These are phyloP conservation scores for Halophytophthora batemanensis DNA, from an alignment of 352 stramenopile species.

Conservation along the genomic window DNA sequence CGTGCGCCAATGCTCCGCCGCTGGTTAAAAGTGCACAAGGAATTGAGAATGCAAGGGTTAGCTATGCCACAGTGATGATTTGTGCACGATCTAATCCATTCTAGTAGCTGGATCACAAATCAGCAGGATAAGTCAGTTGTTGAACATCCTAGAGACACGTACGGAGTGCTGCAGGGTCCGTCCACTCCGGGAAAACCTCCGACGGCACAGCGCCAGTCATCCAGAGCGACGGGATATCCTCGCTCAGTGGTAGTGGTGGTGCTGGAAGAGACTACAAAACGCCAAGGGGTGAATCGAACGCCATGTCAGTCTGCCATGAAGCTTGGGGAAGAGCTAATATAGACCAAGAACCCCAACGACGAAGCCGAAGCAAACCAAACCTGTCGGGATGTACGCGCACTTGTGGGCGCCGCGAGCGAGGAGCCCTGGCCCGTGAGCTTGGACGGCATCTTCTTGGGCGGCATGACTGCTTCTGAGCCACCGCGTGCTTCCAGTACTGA, in stretches of 20 bases:
- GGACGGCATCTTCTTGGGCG: conserved; percentile 36
- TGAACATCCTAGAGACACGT: neutral
- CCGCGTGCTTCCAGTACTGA: too few species aligned
- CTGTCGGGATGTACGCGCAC: conserved; percentile 10
- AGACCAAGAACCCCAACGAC: too few species aligned
- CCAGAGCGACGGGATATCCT: conserved; percentile 44
- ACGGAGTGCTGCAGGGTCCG: conserved; percentile 22
- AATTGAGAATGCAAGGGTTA: neutral
- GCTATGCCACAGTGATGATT: neutral
- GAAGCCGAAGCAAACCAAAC: neutral
- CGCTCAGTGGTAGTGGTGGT: conserved; percentile 23
- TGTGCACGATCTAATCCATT: too few species aligned
- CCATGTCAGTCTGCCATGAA: too few species aligned
- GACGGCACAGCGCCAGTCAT: conserved; percentile 24
- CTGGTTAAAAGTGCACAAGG: conserved; percentile 8
- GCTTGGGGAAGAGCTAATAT: too few species aligned
- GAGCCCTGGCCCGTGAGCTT: conserved; percentile 33
- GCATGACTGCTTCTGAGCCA: conserved; percentile 17
- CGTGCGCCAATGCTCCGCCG: conserved; percentile 49
- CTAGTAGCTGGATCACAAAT: too few species aligned
- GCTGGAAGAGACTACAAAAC: conserved; percentile 18
- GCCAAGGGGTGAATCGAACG: neutral
- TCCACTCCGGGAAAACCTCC: conserved; percentile 68
- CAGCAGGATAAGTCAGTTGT: neutral
- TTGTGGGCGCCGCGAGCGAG: conserved; percentile 3